Evolutionary conservation across 2,329 filamentous ascomycete species (phyloP), one percentile per base, ranked within the genome.

Genomic region (Alternaria conjuncta): DNA sequence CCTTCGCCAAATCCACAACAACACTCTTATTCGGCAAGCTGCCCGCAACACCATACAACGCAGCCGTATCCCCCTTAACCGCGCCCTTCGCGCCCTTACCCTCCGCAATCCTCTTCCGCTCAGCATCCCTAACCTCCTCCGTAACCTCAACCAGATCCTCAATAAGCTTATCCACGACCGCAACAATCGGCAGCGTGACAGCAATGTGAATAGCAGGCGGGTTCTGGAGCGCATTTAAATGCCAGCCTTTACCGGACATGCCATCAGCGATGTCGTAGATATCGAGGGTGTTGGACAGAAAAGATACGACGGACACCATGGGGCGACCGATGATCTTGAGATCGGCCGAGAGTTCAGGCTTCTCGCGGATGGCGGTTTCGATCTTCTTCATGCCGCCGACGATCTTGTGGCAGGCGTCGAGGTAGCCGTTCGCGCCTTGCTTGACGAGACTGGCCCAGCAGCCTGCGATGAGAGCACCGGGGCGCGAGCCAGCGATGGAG

Each of bases 11-110:
- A 73, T 97, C 93, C 69, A 93, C 92, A 30, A 99, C 94, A 32
- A 99, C 90, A 71, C 92, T 93, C 87, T 98, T 98, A 79, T 99
- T 96, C 1, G 96, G 96, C 80, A 99, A 82, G 75, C 92, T 96
- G 6, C 96, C 96, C 0, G 96, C 96, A 61, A 99, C 94, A 58
- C 96, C 96, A 81, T 99, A 99, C 66, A 99, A 82, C 5, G 94
- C 94, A 2, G 93, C 92, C 13, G 93, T 89, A 78, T 97, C 92
- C 2, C 93, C 93, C 71, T 89, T 86, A 23, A 88, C 82, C 4
- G 78, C 89, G 6, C 84, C 85, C 67, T 86, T 85, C 57, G 82
- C 82, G 6, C 85, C 85, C 80, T 89, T 91, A 11, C 90, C 90
- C 81, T 93, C 89, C 2, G 88, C 90, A 46, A 88, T 84, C 55